Evolutionary conservation across 2,329 filamentous ascomycete species (phyloP).

Genomic region (Aspergillus bombycis): DNA sequence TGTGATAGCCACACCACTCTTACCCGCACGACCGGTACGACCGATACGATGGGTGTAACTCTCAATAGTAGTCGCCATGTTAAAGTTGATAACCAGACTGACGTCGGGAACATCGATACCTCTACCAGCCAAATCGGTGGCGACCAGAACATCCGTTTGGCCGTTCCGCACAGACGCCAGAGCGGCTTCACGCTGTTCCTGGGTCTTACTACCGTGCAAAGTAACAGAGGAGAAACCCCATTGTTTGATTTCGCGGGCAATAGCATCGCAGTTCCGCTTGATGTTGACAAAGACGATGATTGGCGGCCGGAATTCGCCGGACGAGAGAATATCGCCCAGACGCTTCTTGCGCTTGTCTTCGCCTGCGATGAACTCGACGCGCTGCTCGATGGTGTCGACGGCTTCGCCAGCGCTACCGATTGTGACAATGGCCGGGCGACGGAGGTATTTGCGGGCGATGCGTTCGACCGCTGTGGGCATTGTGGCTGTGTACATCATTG

Average conservation of each 20-base stretch:
- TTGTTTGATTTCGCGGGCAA: slow-evolving; percentile 89
- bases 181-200: slow-evolving; percentile 95
- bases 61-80: slow-evolving; percentile 93
- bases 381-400: slow-evolving; percentile 96
- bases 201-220: slow-evolving; percentile 92
- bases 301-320: slow-evolving; percentile 77
- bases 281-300: slow-evolving; percentile 99
- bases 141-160: slow-evolving; percentile 83
- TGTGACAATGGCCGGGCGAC: slow-evolving; percentile 87
- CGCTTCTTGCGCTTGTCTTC: slow-evolving; percentile 98
- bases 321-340: slow-evolving; percentile 83
- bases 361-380: slow-evolving; percentile 85
- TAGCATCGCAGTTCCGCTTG: slow-evolving; percentile 96
- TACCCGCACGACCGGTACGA: slow-evolving; percentile 94
- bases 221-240: slow-evolving; percentile 92
- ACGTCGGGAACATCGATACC: slow-evolving; percentile 98
- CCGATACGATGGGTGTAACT: slow-evolving; percentile 96
- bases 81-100: slow-evolving; percentile 95
- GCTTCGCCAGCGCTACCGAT: slow-evolving; percentile 95
- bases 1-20: slow-evolving; percentile 93
- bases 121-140: slow-evolving; percentile 91
- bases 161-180: slow-evolving; percentile 82
- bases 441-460: slow-evolving; percentile 95
- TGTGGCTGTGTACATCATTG: slow-evolving; percentile 99
- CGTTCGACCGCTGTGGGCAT: slow-evolving; percentile 93